Evolutionary conservation across 2,329 filamentous ascomycete genomes (phyloP), one percentile per base, ranked within the genome.

Genomic region (Fusarium sarcochroum): DNA sequence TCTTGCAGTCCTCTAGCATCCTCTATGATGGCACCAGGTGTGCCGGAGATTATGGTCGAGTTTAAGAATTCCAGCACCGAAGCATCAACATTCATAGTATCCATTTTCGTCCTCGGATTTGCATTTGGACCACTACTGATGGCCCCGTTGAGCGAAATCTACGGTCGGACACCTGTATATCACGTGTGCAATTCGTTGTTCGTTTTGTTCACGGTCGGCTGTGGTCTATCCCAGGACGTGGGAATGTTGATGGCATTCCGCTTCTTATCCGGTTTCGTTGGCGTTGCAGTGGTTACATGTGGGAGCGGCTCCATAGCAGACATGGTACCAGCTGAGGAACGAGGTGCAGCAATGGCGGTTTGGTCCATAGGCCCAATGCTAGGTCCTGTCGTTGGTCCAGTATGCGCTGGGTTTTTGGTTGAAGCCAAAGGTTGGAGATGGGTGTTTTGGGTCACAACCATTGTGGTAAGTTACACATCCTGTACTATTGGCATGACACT

Each of bases 371-470:
- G 90, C 35, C 82, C 84, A 3, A 41, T 76, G 7, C 40, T 76
- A 3, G 67, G 88, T 80, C 73, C 79, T 2, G 73, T 74, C 6
- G 61, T 79, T 11, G 79, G 78, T 1, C 79, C 79, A 1, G 69
- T 80, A 7, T 75, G 84, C 23, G 89, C 88, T 7, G 88, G 88
- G 2, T 90, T 89, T 67, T 86, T 91, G 57, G 87, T 89, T 59
- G 80, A 89, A 62, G 85, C 83, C 63, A 84, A 82, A 11, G 83
- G 81, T n/a, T 91, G 89, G 84, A 80, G 86, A 35, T 89, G 87
- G 87, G 83, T 81, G 0, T 89, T 90, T 74, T 91, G 89, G 77
- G 80, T 90, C 5, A 81, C 91, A 47, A 78, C 89, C 37, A 90
- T 91, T 51, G 89, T 67, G 5, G 46, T 48, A 48, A 48, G 46